A percentile compares a stretch with the other conserved stretches of the same genome.
These are phyloP conservation scores for Sisymbrium irio DNA, from an alignment of 345 rosid species.

Conservation along the genomic window DNA sequence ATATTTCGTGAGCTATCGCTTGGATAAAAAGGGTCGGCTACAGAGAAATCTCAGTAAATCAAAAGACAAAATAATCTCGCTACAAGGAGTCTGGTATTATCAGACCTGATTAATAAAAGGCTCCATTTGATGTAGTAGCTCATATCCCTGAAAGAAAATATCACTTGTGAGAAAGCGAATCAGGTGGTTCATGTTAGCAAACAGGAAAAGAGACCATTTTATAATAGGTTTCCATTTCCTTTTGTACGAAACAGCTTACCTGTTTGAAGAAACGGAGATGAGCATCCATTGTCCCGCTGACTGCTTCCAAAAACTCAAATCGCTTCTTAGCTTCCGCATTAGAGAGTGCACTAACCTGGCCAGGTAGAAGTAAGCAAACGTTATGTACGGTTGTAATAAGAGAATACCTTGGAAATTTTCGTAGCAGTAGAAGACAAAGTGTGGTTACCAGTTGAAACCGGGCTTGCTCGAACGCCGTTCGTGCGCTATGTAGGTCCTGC, in stretches of 20 bases:
- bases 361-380: constrained; percentile 16
- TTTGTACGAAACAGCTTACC: constrained; percentile 35
- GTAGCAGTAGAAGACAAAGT: not conserved
- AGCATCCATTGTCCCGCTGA: constrained; percentile 70
- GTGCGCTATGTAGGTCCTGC: constrained; percentile 67
- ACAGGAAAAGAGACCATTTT: not conserved
- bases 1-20: not conserved
- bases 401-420: not conserved
- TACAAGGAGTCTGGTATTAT: constrained; percentile 3
- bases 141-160: constrained; percentile 58
- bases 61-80: not conserved
- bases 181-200: not conserved
- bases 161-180: constrained; percentile 5
- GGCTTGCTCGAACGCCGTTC: constrained; percentile 65
- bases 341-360: constrained; percentile 65
- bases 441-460: constrained; percentile 62
- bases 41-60: not conserved
- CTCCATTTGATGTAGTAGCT: constrained; percentile 71
- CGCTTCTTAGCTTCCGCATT: constrained; percentile 66
- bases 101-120: constrained; percentile 75
- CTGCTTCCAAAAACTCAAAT: constrained; percentile 68
- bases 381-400: not conserved
- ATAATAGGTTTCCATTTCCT: not conserved
- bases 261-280: constrained; percentile 72
- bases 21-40: not conserved